phyloP scores from a whole-genome alignment of 176 grass and related monocot species.

The Carex myosuroides region DNA sequence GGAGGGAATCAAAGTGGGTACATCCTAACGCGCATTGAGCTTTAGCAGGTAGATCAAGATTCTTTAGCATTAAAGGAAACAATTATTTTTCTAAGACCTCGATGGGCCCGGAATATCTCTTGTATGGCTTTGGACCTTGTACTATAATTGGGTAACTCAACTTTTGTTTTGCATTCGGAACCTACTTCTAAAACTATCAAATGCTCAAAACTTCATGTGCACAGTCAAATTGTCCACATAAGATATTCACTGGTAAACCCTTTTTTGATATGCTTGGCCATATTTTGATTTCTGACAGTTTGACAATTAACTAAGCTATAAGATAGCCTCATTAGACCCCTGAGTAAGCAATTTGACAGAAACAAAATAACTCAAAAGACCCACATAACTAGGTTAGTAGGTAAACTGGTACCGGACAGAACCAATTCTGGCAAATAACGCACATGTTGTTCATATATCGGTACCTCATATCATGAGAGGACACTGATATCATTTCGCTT shows the following conservation, averaged over 20 bases:
- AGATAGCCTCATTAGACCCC: background rate
- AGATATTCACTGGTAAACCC: background rate
- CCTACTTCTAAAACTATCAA: background rate
- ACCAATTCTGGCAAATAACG: background rate
- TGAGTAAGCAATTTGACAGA: background rate
- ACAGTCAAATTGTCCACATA: background rate
- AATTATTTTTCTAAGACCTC: background rate
- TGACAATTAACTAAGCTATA: background rate
- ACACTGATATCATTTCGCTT: background rate
- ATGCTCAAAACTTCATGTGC: background rate
- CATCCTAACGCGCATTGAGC: background rate
- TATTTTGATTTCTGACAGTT: background rate
- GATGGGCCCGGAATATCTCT: too few relatives aligned
- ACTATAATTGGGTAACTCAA: too few relatives aligned
- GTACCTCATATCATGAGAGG: conserved; percentile 40
- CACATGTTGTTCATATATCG: background rate
- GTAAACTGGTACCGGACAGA: background rate
- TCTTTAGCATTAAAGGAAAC: background rate
- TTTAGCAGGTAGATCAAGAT: background rate
- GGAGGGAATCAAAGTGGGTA: background rate
- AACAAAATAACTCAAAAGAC: background rate
- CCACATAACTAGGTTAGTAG: background rate
- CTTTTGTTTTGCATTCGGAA: background rate
- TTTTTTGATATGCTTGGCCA: background rate
- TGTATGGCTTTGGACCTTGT: too few relatives aligned